A percentile compares a stretch with the other conserved stretches of the same genome.
Evolutionary conservation across 768 basidiomycete species (phyloP).

Genomic region (Rossbeevera mucosa): DNA sequence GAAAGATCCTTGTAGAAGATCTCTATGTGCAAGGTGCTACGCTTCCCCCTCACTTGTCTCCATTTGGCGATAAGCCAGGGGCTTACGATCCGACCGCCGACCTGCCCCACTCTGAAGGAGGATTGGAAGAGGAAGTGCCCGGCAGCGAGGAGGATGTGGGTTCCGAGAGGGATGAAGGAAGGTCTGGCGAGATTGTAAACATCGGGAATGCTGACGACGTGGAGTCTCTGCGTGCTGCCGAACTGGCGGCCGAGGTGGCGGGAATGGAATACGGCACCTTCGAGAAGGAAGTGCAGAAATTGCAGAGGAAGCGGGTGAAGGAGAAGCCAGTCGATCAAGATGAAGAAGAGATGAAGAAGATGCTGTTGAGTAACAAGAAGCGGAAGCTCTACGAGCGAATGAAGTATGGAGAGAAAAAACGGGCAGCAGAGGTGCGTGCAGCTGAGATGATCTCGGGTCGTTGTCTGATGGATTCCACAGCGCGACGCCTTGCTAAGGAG

Average conservation of each 20-base stretch:
- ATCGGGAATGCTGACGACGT: slow-evolving; percentile 47
- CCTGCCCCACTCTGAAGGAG: slow-evolving; percentile 17
- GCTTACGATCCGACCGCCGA: slow-evolving; percentile 65
- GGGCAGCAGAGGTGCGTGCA: slow-evolving; percentile 66
- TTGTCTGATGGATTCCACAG: slow-evolving; percentile 35
- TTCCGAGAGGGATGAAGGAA: slow-evolving; percentile 21
- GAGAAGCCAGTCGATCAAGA: slow-evolving; percentile 34
- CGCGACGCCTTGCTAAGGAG: slow-evolving; percentile 57
- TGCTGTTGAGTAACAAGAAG: slow-evolving; percentile 96
- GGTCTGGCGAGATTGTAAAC: slow-evolving; percentile 30
- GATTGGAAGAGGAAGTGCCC: slow-evolving; percentile 28
- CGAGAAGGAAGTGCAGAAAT: slow-evolving; percentile 67
- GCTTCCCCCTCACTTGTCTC: slow-evolving; percentile 92
- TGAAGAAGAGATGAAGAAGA: slow-evolving; percentile 91
- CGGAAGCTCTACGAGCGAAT: slow-evolving; percentile 91
- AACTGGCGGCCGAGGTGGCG: slow-evolving; percentile 86
- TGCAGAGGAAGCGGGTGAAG: slow-evolving; percentile 38
- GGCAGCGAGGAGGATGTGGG: slow-evolving; percentile 28
- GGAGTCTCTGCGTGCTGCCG: slow-evolving; percentile 75
- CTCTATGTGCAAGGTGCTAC: slow-evolving; percentile 79
- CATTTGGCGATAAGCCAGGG: slow-evolving; percentile 79
- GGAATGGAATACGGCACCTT: slow-evolving; percentile 79
- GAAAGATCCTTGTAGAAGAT: slow-evolving; percentile 79
- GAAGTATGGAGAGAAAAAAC: slow-evolving; percentile 80
- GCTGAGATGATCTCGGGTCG: background rate